Evolutionary conservation across 2,329 filamentous ascomycete genomes (phyloP), one percentile per base, ranked within the genome.

Genomic region (Nectriaceae sp.): DNA sequence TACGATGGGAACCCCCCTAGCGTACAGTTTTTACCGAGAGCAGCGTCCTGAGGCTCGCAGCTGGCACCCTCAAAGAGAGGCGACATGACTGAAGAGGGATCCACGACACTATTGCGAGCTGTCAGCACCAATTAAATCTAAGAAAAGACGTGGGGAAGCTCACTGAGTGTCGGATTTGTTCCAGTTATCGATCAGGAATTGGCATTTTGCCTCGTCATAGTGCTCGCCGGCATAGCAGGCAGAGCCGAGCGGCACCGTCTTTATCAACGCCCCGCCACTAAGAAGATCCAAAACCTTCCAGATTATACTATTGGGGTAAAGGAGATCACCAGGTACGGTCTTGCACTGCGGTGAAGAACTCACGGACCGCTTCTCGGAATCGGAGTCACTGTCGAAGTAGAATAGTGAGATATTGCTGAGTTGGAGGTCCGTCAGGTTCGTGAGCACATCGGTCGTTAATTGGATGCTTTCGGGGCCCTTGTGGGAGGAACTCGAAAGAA

Each of bases 1-100:
- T 75, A 76, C 5, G 60, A 57, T 0, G 73, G 71, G 52, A 71
- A 70, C 15, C 66, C 72, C 19, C 74, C 74, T 1, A 71, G 50
- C 2, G 64, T 70, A 55, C 72, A 75, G 13, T 52, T 61, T 11
- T 43, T 40, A 22, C 44, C 48, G 15, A 42, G 48, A 33, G 53
- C 50, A 26, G 57, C 60, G 42, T 58, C 55, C 35, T 59, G 54
- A 8, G 66, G 66, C 43, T 63, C 51, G 40, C 70, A 73, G 2
- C 69, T 70, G 11, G 57, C 50, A 19, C 69, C 69, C 51, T 71
- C 59, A 52, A 64, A 73, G n/a, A 74, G 58, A 21, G 70, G 67
- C 44, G 64, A 71, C 65, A 70, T 70, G 50, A 68, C 50, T 3
- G 69, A 72, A 4, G 68, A 66, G 4, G 72, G 70, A 47, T 73